Evolutionary conservation across 1,284 basidiomycete species (phyloP), one percentile per base, ranked within the genome.

Genomic region (Tilletia walkeri): DNA sequence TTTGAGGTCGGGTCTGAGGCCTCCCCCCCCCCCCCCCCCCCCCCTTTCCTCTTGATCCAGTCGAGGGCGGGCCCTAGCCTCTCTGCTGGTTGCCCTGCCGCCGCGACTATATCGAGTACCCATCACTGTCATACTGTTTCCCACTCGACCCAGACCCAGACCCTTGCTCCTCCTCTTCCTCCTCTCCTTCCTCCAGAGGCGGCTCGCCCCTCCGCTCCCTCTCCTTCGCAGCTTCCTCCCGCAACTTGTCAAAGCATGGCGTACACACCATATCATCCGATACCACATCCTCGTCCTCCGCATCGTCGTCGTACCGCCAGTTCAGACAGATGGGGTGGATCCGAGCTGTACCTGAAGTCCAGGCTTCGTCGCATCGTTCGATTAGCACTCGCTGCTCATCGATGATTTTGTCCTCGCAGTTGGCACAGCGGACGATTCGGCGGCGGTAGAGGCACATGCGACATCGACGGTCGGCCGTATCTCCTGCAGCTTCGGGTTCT

Each of bases 401-500:
- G 59, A 63, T 63, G 59, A 63, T 39, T 14, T 34, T 63, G 2
- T 38, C 38, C 59, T 63, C 36, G 59, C 59, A 63, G 36, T 63
- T 36, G 12, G 34, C 59, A 41, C 59, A 63, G 34, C 59, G 59
- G 59, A 63, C 36, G 59, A 39, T 63, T 6, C 59, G 30, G 59
- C 59, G 59, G 36, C 59, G 59, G 20, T 63, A 63, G 59, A 63
- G 34, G 59, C 59, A 63, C 59, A 63, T 63, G 36, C 59, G 54
- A 56, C 54, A 56, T 56, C 54, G 54, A 56, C 54, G 54, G 20
- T 45, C 9, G 41, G 41, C 41, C 41, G 6, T 45, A 14, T 3
- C 41, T 45, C 24, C 24, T 30, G 24, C 24, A 30, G 41, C 14
- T 45, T 45, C 14, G 41, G 41, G 41, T 30, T 30, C 1, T 45